Base-by-base conservation (phyloP, 805 yeast genomes). In the Tetrapisispora phaffii region DNA sequence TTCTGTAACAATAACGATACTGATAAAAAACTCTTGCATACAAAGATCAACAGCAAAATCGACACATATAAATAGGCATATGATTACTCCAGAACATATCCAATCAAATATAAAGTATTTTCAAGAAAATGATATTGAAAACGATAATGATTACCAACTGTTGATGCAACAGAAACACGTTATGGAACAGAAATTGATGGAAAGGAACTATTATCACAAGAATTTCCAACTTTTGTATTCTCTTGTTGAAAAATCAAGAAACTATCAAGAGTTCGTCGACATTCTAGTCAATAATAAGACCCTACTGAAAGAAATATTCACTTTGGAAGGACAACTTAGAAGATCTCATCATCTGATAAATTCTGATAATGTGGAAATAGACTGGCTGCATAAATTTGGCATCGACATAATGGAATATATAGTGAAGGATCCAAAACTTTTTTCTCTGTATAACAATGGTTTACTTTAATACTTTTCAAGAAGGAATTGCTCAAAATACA, bases 241-340 rank as follows among this genome's bases (percentile, higher is more conserved):
- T 32, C 55, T 58, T 36, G 41, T 62, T n/a, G 59, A 56, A 41
- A 53, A 55, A 43, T 57, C 61, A 8, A 51, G 55, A 31, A 59
- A 60, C 46, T 55, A 58, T 43, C 61, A 60, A 44, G 66, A 60
- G 49, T 53, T 62, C 31, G 52, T 54, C 9, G 60, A 59, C 45
- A 50, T 56, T 23, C 45, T 62, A 42, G 48, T 52, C 50, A 54
- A 55, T 32, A 54, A 53, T 45, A 51, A 51, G 29, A 35, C 47
- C 19, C 42, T 60, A 37, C 49, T 62, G 42, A 46, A 58, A 29
- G 58, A 59, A 46, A 54, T 60, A n/a, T 60, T 62, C 48, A 56
- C 64, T 16, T 36, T 52, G 39, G 65, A 60, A 44, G 55, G 56
- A 12, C 50, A 46, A 31, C 42, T 41, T 42, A 47, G 41, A 29